Base-by-base conservation (phyloP, 176 grass and related monocot genomes). In the Musa schizocarpa region DNA sequence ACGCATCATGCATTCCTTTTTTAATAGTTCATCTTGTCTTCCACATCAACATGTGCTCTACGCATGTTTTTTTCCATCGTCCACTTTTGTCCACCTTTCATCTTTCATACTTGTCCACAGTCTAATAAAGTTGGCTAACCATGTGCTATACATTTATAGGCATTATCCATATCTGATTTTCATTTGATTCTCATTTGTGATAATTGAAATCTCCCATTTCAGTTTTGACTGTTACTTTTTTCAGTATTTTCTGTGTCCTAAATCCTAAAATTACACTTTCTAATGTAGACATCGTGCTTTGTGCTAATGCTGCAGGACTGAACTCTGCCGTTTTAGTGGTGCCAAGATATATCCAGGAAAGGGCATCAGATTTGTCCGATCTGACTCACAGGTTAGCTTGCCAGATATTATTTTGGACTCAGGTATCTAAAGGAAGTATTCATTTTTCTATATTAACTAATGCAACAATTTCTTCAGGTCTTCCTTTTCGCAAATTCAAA, bases 301-400 rank as follows among this genome's bases (percentile, higher is more conserved):
- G 48, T 51, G 14, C 17, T 14, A 52, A 9, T 20, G 19, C 48
- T 71, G 48, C 68, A 71, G 68, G 34, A 71, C 68, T 71, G 68
- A 71, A 71, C 68, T 71, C 8, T 71, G 68, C 49, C 68, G 68
- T 23, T 71, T 71, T 52, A 71, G 68, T 20, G 68, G 68, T 52
- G 68, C 68, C 9, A 71, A 71, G 68, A 71, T 71, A 51, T 71
- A 71, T 26, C 68, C 68, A 20, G 68, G 68, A 71, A 71, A 71
- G 68, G 68, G 68, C 20, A 71, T 71, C 34, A 50, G 68, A 71
- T 71, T 71, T 71, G n/a, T 71, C 22, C 17, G 68, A 51, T 23
- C 68, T 50, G 68, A 71, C 26, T 71, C 68, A 8, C 68, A 71
- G 68, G 68, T 71, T 52, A 51, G 9, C 26, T 19, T 20, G n/a